Base-by-base conservation (phyloP, 768 basidiomycete species). In the Pleurotus ostreatus region DNA sequence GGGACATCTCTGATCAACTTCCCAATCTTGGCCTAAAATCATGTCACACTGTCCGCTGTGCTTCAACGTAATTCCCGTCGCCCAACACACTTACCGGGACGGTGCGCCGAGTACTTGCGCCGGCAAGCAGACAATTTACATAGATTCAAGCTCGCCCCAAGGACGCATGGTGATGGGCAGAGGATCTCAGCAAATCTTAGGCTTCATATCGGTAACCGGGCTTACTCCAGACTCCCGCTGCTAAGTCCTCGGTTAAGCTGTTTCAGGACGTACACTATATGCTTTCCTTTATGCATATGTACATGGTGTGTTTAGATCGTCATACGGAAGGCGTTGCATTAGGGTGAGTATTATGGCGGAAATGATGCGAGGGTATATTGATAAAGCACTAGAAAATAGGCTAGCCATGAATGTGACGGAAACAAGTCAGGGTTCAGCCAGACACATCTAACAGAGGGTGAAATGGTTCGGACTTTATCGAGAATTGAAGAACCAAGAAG, bases 401-500 rank as follows among this genome's bases (percentile, higher is more conserved):
- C 26, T 13, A 34, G 48, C 48, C 16, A 49, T n/a, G 15, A 23
- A 47, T 18, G n/a, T 20, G 20, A 18, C 34, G 38, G 9, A 39
- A 41, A 26, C 39, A 53, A 13, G 18, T 38, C 51, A 53, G 41
- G 51, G 51, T 37, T 53, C 39, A 13, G 22, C 51, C 22, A 23
- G 51, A 22, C 34, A 40, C 51, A 22, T 53, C 51, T 53, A 53
- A 16, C 41, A 53, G 20, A 25, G 20, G 11, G 38, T 22, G 18
- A 41, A 23, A 53, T 53, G 39, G 18, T 53, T 22, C 38, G 15
- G 51, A 58, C 41, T 64, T 81, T 74, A 87, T 69, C 88, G 85
- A 62, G 89, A 85, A 70, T 87, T 89, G 79, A 94, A 94, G 74
- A 94, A 94, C 92, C 92, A 94, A 57, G 92, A 94, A 52, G 92